Evolutionary conservation across 176 grass and related monocot genomes (phyloP).

Genomic region (Guadua angustifolia): DNA sequence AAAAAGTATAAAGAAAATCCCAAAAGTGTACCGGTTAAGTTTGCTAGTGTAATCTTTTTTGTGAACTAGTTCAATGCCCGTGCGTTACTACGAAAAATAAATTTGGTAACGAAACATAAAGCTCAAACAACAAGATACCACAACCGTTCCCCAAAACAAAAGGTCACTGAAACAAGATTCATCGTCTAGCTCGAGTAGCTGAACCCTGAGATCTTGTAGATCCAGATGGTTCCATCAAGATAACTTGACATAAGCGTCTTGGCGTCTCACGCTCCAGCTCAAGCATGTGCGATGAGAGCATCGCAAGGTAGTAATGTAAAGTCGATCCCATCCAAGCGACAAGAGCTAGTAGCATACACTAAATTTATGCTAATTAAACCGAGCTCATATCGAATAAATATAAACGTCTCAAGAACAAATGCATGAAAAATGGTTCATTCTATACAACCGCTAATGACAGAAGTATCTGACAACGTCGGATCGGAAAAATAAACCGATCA

Average conservation of each 20-base stretch:
- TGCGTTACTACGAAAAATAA: no score
- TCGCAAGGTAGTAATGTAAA: conserved; percentile 28
- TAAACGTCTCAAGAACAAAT: not conserved
- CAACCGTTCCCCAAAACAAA: conserved; percentile 19
- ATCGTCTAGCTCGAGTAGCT: conserved; percentile 60
- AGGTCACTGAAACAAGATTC: conserved; percentile 24
- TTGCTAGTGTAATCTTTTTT: no score
- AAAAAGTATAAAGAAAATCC: no score
- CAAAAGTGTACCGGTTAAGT: no score
- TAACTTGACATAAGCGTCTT: conserved; percentile 88
- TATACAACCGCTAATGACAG: not conserved
- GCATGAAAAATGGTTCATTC: not conserved
- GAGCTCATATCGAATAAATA: not conserved
- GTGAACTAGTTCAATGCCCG: no score
- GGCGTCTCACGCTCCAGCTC: conserved; percentile 85
- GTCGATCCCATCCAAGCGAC: not conserved
- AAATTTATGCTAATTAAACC: not conserved
- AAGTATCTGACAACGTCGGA: not conserved
- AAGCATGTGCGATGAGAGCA: conserved; percentile 82
- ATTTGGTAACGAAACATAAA: no score
- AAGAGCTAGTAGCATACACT: not conserved
- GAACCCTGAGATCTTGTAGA: conserved; percentile 66
- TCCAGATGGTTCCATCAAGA: conserved; percentile 77
- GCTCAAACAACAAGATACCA: conserved; percentile 22
- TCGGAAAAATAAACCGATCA: not conserved